Evolutionary conservation across 352 stramenopile species (phyloP).

Genomic region (Pythium folliculosum): DNA sequence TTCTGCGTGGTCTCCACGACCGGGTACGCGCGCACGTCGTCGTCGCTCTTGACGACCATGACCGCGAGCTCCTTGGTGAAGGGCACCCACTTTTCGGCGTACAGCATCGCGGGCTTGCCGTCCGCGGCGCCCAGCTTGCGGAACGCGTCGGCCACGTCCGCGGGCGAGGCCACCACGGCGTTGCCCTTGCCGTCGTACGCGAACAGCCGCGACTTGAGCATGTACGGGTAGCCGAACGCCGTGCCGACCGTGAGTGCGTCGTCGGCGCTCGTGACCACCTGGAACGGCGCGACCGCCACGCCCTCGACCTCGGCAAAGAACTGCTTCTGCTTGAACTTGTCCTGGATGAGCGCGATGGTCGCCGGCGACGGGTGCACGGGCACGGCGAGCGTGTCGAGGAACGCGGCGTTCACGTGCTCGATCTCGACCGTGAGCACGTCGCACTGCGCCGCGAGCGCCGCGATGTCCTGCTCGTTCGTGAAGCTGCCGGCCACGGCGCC

Average conservation of each 20-base stretch:
- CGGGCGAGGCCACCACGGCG: slow-evolving; percentile 85
- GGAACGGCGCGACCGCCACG: slow-evolving; percentile 61
- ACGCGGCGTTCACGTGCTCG: slow-evolving; percentile 96
- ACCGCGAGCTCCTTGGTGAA: slow-evolving; percentile 97
- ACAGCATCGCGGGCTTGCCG: slow-evolving; percentile 47
- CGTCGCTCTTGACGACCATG: slow-evolving; percentile 93
- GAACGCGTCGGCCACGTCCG: slow-evolving; percentile 86
- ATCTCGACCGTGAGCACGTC: slow-evolving; percentile 98
- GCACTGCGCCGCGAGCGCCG: slow-evolving; percentile 73
- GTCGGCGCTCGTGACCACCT: slow-evolving; percentile 43
- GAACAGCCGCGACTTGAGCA: slow-evolving; percentile 96
- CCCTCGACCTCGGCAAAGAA: slow-evolving; percentile 55
- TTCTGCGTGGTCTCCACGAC: slow-evolving; percentile 97
- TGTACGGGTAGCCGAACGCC: slow-evolving; percentile 94
- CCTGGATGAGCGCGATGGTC: slow-evolving; percentile 96
- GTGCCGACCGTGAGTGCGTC: slow-evolving; percentile 48
- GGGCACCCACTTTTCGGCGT: slow-evolving; percentile 97
- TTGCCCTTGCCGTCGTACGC: slow-evolving; percentile 98
- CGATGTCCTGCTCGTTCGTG: slow-evolving; percentile 67
- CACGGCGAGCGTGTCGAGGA: slow-evolving; percentile 88
- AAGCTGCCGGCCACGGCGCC: slow-evolving; percentile 79
- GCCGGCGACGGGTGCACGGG: slow-evolving; percentile 82
- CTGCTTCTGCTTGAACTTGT: slow-evolving; percentile 97
- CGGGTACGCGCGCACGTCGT: slow-evolving; percentile 90
- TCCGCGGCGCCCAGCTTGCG: slow-evolving; percentile 62